Evolutionary conservation across 1,139 yeast genomes (phyloP).

Genomic region (Lodderomyces orthopsilosis): DNA sequence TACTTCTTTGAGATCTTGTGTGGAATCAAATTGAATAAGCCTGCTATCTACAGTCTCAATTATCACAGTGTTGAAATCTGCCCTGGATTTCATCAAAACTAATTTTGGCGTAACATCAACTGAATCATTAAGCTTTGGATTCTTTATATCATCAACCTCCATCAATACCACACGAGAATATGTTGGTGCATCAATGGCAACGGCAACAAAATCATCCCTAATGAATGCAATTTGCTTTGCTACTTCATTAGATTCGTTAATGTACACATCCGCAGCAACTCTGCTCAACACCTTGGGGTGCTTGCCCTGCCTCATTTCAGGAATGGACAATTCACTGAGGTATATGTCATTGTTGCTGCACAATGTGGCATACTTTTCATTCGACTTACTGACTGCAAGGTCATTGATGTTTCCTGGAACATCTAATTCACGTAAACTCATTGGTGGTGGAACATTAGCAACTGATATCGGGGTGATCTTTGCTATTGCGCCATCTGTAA

Average conservation of each 20-base stretch:
- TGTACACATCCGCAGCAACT: constrained; percentile 25
- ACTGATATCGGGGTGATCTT: constrained; percentile 78
- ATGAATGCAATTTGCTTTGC: constrained; percentile 66
- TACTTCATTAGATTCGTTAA: constrained; percentile 40
- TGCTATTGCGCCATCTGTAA: constrained; percentile 73
- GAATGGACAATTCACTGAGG: constrained; percentile 23
- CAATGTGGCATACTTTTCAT: constrained; percentile 56
- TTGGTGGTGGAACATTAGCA: constrained; percentile 96
- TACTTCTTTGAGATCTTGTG: constrained; percentile 26
- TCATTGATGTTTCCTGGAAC: constrained; percentile 54
- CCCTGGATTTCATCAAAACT: constrained; percentile 54
- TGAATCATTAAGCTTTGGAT: constrained; percentile 40
- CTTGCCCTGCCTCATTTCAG: constrained; percentile 36
- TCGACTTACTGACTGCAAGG: constrained; percentile 62
- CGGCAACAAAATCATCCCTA: constrained; percentile 48
- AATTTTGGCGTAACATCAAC: constrained; percentile 49
- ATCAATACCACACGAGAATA: constrained; percentile 51
- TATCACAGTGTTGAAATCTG: constrained; percentile 52
- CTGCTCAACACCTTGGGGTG: constrained; percentile 44
- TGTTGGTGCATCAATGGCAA: constrained; percentile 52
- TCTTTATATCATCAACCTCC: constrained; percentile 38
- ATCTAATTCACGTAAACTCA: constrained; percentile 66
- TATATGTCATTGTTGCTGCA: constrained; percentile 36
- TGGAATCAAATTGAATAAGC: constrained; percentile 41
- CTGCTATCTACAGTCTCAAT: constrained; percentile 66